Percentiles rank a stretch among this genome's conserved stretches.
Conservation (phyloP, 1,284 basidiomycete genomes). For the Ustilago bromivora region DNA sequence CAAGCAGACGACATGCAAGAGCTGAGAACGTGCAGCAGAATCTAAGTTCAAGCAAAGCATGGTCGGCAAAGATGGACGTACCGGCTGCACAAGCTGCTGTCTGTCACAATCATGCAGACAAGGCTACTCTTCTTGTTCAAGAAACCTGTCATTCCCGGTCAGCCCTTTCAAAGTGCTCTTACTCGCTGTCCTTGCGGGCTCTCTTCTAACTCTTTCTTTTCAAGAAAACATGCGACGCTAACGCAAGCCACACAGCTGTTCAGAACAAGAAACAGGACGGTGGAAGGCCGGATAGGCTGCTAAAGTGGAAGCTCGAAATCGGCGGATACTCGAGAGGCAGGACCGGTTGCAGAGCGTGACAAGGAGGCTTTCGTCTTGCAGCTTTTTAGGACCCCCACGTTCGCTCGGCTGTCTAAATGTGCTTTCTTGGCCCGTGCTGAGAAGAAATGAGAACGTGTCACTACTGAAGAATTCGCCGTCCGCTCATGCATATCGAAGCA, state of each 20-base stretch:
- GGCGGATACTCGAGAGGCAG: neutral
- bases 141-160: neutral
- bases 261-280: neutral
- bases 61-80: constrained; percentile 24
- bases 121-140: constrained; percentile 7
- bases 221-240: neutral
- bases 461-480: constrained; percentile 34
- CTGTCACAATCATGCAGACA: constrained; percentile 18
- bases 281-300: neutral
- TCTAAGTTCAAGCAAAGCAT: constrained; percentile 22
- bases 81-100: constrained; percentile 20
- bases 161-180: neutral
- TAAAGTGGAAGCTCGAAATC: neutral
- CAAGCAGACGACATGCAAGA: constrained; percentile 1
- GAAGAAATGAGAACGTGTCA: constrained; percentile 36
- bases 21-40: constrained; percentile 40
- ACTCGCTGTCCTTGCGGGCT: neutral
- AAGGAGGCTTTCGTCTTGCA: constrained; percentile 18
- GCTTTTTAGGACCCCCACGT: constrained; percentile 24
- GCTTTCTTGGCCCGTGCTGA: constrained; percentile 27
- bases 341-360: constrained; percentile 32
- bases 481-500: constrained; percentile 14
- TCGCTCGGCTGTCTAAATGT: constrained; percentile 28
- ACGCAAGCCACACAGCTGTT: neutral
- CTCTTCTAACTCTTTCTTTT: neutral